Evolutionary conservation across 1,284 basidiomycete species (phyloP).

Genomic region (Gomphus bonarii): DNA sequence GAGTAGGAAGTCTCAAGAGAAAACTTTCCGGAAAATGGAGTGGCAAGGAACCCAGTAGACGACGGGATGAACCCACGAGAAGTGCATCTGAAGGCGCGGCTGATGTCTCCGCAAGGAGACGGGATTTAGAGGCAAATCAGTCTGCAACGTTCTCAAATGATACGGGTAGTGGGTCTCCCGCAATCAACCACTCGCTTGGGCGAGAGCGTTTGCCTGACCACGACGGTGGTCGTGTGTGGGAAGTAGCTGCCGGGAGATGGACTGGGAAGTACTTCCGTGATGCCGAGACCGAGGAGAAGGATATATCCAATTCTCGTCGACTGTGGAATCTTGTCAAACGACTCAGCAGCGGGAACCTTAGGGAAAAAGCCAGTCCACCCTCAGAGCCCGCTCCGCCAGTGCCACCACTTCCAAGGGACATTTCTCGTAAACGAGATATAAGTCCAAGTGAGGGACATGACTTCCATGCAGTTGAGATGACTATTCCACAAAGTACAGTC

Average conservation of each 20-base stretch:
- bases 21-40: constrained; percentile 5
- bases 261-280: constrained; percentile 3
- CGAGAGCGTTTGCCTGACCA: constrained; percentile 13
- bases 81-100: neutral
- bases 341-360: constrained; percentile 51
- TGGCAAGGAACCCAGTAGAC: neutral
- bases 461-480: neutral
- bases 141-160: constrained; percentile 15
- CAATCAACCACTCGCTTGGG: neutral
- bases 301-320: constrained; percentile 29
- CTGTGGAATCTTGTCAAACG: constrained; percentile 62
- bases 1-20: neutral
- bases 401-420: constrained; percentile 42
- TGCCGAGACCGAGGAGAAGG: constrained; percentile 20
- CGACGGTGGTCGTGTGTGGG: constrained; percentile 9
- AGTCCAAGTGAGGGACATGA: neutral
- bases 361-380: constrained; percentile 38
- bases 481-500: neutral
- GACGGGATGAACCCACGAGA: neutral
- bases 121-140: constrained; percentile 17
- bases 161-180: constrained; percentile 17
- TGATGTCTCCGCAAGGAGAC: neutral
- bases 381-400: constrained; percentile 40
- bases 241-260: constrained; percentile 2
- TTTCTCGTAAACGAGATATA: neutral